A percentile compares a stretch with the other conserved stretches of the same genome.
Evolutionary conservation across 2,329 filamentous ascomycete genomes (phyloP).

Genomic region (Botrytis sinoallii): DNA sequence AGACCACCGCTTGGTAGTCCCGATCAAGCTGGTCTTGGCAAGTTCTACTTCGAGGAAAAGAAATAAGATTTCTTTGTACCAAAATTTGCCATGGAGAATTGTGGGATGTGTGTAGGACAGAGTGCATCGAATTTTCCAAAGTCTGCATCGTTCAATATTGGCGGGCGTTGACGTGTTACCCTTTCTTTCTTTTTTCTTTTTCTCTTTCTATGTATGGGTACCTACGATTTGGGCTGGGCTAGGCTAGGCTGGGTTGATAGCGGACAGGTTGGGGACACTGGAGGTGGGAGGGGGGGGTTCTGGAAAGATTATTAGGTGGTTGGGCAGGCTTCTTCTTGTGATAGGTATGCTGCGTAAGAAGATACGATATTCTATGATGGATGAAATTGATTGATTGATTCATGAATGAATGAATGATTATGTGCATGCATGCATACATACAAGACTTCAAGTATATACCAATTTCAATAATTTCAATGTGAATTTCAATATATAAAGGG

Average conservation of each 20-base stretch:
- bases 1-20: constrained; percentile 44
- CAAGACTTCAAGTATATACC: background rate
- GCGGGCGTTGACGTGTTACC: background rate
- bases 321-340: background rate
- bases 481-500: no score
- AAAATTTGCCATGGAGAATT: background rate
- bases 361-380: background rate
- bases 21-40: constrained; percentile 49
- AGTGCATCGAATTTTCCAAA: no score
- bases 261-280: background rate
- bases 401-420: background rate
- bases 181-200: background rate
- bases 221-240: background rate
- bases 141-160: background rate
- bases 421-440: background rate
- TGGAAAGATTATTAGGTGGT: background rate
- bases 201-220: background rate
- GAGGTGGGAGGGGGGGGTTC: background rate
- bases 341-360: background rate
- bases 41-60: constrained; percentile 59
- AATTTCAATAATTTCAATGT: background rate
- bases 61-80: constrained; percentile 25
- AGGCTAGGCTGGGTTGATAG: background rate
- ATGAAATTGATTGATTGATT: background rate
- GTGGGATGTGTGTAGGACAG: background rate